Evolutionary conservation across 192 early-diverging fungal genomes (phyloP), one percentile per base, ranked within the genome.

Genomic region (Coemansia sp.): DNA sequence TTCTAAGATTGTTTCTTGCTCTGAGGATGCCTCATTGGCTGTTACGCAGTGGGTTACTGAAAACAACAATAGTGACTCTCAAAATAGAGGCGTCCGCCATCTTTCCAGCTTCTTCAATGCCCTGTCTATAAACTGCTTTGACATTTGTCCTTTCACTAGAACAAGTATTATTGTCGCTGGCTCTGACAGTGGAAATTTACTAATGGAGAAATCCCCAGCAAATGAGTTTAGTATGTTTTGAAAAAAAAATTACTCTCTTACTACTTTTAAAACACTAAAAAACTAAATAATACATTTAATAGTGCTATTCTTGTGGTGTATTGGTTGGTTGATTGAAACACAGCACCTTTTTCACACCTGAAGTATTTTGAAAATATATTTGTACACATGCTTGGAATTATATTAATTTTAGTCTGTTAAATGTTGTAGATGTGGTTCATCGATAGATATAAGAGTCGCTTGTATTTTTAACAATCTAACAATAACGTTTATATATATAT

Each of bases 111-210:
- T 78, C 55, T 78, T 81, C 65, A 84, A 84, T 24, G 64, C 64
- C 6, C 57, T 81, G 22, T 68, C 75, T 2, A 57, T 84, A 32
- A 81, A 75, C 63, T 76, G 78, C 66, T 57, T 84, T 25, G 79
- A 84, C 36, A 60, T 75, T 27, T 80, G 78, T 21, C 72, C 75
- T 9, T 74, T 66, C 23, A 75, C 75, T 14, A 59, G 72, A 27
- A 56, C 74, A 2, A 64, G 59, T 25, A 19, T 82, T 31, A 57
- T 84, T 4, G 69, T 82, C 55, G 83, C 83, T 9, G 83, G 83
- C 33, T 76, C 83, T 1, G 79, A 82, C 57, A 78, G 75, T 52
- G 79, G 72, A 24, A 84, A 82, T 54, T 29, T 84, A 51, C 54
- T 84, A 54, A 63, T 82, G 58, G 75, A 78, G 20, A 69, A 57